These are phyloP conservation scores for Cladosporium sp. DNA, from an alignment of 2,329 filamentous ascomycete genomes.

Conservation along the genomic window DNA sequence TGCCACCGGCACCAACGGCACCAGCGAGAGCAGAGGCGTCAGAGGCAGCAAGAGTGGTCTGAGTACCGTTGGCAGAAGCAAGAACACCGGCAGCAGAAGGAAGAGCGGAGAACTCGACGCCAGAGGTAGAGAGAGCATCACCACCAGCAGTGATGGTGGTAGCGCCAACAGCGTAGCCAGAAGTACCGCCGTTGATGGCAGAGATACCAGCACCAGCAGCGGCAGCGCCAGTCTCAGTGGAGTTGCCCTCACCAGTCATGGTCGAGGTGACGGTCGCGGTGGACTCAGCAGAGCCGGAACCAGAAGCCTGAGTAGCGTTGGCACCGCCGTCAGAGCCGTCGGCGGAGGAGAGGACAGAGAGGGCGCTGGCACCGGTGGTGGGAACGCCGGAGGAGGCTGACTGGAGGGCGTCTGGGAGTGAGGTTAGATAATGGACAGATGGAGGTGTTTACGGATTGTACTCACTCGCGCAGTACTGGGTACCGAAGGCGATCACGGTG, in stretches of 20 bases:
- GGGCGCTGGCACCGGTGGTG: conserved; percentile 18
- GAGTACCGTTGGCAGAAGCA: conserved; percentile 25
- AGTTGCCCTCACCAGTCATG: conserved; percentile 10
- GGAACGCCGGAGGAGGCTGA: conserved; percentile 17
- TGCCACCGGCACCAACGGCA: conserved; percentile 16
- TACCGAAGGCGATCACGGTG: conserved; percentile 37
- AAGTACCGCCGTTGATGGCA: conserved; percentile 18
- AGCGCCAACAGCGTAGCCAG: conserved; percentile 22
- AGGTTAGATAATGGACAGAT: background rate
- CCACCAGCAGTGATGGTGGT: conserved; percentile 24
- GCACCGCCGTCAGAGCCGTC: conserved; percentile 1
- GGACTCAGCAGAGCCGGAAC: background rate
- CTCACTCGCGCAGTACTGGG: conserved; percentile 36
- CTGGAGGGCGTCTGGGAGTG: conserved; percentile 1
- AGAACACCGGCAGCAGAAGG: conserved; percentile 26
- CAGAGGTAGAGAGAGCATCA: conserved; percentile 13
- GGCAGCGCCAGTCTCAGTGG: conserved; percentile 17
- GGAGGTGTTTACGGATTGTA: background rate
- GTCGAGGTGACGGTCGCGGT: conserved; percentile 17
- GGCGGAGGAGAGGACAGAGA: conserved; percentile 22
- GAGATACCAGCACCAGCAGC: conserved; percentile 19
- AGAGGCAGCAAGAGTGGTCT: conserved; percentile 25
- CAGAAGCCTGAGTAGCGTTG: conserved; percentile 13
- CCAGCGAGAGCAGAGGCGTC: conserved; percentile 24
- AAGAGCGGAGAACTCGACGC: conserved; percentile 25